A percentile compares a stretch with the other conserved stretches of the same genome.
Conservation (phyloP, 768 basidiomycete species). For the Collybia sordida region DNA sequence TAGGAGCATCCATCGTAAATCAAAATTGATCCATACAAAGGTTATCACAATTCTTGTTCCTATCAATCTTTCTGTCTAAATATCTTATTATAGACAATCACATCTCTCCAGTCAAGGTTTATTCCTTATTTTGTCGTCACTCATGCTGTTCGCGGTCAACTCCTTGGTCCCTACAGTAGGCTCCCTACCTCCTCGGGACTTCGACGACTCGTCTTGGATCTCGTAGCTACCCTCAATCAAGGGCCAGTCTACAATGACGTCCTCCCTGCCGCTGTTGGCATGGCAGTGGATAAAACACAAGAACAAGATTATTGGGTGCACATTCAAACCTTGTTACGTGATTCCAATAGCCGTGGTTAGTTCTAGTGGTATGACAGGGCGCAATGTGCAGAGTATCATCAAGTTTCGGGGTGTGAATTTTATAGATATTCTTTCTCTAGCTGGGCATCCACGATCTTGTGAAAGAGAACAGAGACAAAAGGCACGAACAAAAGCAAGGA, state of each 20-base stretch:
- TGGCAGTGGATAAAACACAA: slow-evolving; percentile 34
- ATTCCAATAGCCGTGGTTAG: neutral
- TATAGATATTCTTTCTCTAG: too few species aligned
- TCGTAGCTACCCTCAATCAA: slow-evolving; percentile 39
- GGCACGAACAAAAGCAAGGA: too few species aligned
- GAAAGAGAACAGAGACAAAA: too few species aligned
- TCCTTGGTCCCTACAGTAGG: slow-evolving; percentile 77
- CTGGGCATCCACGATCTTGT: too few species aligned
- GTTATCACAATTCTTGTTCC: slow-evolving; percentile 29
- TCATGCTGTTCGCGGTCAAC: slow-evolving; percentile 71
- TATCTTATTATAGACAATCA: slow-evolving; percentile 38
- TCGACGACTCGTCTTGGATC: slow-evolving; percentile 63
- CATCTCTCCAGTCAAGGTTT: slow-evolving; percentile 56
- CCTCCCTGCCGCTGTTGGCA: slow-evolving; percentile 27
- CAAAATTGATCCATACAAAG: slow-evolving; percentile 39
- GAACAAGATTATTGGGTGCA: slow-evolving; percentile 39
- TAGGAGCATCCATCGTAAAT: slow-evolving; percentile 55
- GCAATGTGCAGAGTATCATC: too few species aligned
- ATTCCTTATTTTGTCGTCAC: slow-evolving; percentile 77
- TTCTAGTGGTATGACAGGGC: too few species aligned
- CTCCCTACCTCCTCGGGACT: slow-evolving; percentile 46
- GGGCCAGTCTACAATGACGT: slow-evolving; percentile 9
- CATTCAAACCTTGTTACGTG: slow-evolving; percentile 16
- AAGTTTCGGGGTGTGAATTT: too few species aligned
- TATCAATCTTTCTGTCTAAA: neutral